Base-by-base conservation (phyloP, 1,284 basidiomycete genomes). In the Takashimella tepidaria region DNA sequence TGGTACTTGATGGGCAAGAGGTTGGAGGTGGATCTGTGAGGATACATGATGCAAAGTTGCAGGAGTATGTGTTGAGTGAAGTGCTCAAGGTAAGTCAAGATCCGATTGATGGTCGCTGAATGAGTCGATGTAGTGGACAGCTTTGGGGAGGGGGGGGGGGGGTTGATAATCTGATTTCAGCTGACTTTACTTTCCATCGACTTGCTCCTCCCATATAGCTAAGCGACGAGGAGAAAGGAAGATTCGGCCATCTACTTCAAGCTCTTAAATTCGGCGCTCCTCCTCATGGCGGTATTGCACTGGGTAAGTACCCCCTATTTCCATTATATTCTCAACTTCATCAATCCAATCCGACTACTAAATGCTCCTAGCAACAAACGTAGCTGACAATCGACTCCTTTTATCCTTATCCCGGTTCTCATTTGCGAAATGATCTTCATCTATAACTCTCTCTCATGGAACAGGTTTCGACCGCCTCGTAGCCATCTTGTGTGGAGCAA, bases 21-120 rank as follows among this genome's bases (percentile, higher is more conserved):
- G 88, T 98, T 59, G 92, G 91, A 23, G 92, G 92, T 25, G 92
- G 92, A 11, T 90, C 87, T 26, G 92, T 98, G 54, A 84, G 92
- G 63, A 84, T 98, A 41, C 92, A 98, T 70, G 90, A 95, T 72
- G 82, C 87, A 1, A 72, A 68, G 27, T 84, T 96, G 82, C 92
- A 98, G 69, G 85, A 90, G 58, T 80, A 84, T 66, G 84, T 97
- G 52, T 86, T 98, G 73, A 78, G 79, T 26, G 75, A 88, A 40
- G 78, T 95, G 27, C 79, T 97, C 23, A 81, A 89, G 80, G 90
- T 89, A 59, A 59, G 80, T n/a, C n/a, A n/a, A n/a, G n/a, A n/a
- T n/a, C n/a, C n/a, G n/a, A n/a, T n/a, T n/a, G n/a, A n/a, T n/a
- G n/a, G n/a, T n/a, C n/a, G n/a, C n/a, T n/a, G n/a, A n/a, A n/a